Conservation (phyloP, 2,329 filamentous ascomycete genomes). For the Nigrograna mackinnonii region DNA sequence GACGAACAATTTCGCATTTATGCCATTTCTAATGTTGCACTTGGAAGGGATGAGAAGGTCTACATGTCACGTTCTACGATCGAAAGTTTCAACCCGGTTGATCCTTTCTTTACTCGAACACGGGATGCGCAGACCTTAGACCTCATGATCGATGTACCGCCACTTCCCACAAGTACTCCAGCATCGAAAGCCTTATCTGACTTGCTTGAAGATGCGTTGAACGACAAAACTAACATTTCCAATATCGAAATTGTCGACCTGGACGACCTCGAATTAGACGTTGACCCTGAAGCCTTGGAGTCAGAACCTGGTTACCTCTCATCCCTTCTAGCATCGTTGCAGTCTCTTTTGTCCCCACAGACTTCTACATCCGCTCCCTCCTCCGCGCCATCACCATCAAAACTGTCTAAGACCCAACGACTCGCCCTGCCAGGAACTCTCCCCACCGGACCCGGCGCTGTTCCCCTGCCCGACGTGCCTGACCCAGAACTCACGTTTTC, state of each 20-base stretch:
- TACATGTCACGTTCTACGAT: slow-evolving; percentile 74
- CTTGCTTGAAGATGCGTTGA: slow-evolving; percentile 23
- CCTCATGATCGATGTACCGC: slow-evolving; percentile 64
- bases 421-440: slow-evolving; percentile 52
- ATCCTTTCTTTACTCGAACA: slow-evolving; percentile 82
- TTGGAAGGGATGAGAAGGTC: slow-evolving; percentile 87
- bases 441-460: slow-evolving; percentile 66
- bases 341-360: slow-evolving; percentile 34
- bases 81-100: slow-evolving; percentile 70
- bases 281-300: slow-evolving; percentile 25
- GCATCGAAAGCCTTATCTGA: slow-evolving; percentile 19
- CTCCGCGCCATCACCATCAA: slow-evolving; percentile 7
- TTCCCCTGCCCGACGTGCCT: slow-evolving; percentile 67
- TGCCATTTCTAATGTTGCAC: slow-evolving; percentile 76
- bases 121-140: slow-evolving; percentile 75
- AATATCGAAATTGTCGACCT: slow-evolving; percentile 22
- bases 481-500: slow-evolving; percentile 38
- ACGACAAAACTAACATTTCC: slow-evolving; percentile 26
- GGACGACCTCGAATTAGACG: slow-evolving; percentile 26
- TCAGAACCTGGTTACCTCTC: slow-evolving; percentile 34
- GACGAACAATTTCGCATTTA: slow-evolving; percentile 69
- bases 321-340: slow-evolving; percentile 38
- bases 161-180: slow-evolving; percentile 21
- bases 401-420: slow-evolving; percentile 18
- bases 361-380: slow-evolving; percentile 11